A percentile compares a stretch with the other conserved stretches of the same genome.
Conservation (phyloP, 129 eudicot genomes). For the Flaveria sonorensis region DNA sequence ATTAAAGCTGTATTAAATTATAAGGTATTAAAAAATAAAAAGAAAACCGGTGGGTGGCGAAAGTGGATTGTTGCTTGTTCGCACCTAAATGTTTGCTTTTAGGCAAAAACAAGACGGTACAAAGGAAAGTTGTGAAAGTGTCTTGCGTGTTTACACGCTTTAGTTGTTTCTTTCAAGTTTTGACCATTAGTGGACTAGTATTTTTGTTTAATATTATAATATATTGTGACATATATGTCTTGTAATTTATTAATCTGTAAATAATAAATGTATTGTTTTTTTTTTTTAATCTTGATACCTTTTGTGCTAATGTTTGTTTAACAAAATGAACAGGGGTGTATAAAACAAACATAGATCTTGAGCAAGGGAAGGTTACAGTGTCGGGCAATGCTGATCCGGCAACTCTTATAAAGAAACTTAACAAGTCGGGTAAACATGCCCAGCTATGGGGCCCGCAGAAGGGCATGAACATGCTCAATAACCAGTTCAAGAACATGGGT, state of each 20-base stretch:
- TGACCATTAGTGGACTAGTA: constrained; percentile 18
- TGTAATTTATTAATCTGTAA: neutral
- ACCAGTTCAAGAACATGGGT: constrained; percentile 64
- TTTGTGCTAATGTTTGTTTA: neutral
- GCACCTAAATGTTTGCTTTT: constrained; percentile 36
- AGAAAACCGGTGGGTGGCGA: constrained; percentile 31
- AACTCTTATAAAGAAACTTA: constrained; percentile 67
- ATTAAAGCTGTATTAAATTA: neutral
- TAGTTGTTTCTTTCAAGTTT: constrained; percentile 26
- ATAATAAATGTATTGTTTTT: neutral
- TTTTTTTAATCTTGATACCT: neutral
- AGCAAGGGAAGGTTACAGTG: constrained; percentile 84
- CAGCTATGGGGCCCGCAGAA: constrained; percentile 79
- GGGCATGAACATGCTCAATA: constrained; percentile 38
- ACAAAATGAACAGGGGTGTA: constrained; percentile 58
- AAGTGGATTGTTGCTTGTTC: constrained; percentile 50
- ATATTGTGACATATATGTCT: neutral
- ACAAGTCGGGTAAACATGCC: constrained; percentile 75
- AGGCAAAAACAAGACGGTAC: constrained; percentile 35
- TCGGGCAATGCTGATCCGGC: constrained; percentile 77
- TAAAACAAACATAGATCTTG: constrained; percentile 58
- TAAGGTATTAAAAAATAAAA: neutral
- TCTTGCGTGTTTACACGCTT: constrained; percentile 42
- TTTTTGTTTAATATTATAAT: neutral
- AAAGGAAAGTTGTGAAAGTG: constrained; percentile 35